A percentile compares a stretch with the other conserved stretches of the same genome.
These are phyloP conservation scores for Dryas octopetala DNA, from an alignment of 306 rosid genomes.

Conservation along the genomic window DNA sequence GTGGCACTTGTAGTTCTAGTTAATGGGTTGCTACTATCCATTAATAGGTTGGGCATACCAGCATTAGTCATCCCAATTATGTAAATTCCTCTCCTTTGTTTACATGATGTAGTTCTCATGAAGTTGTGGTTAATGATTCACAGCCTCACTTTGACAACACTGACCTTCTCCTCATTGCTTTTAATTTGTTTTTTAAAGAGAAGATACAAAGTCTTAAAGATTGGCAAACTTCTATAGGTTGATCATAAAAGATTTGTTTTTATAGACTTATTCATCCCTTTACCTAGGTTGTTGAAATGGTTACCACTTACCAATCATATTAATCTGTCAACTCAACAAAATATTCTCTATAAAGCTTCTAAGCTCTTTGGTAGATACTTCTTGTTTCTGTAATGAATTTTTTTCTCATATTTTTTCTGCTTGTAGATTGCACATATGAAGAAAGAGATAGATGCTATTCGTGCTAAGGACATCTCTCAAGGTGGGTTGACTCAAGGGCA, in stretches of 20 bases:
- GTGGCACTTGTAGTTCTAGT: background rate
- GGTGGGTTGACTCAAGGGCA: slow-evolving; percentile 99
- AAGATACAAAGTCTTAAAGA: background rate
- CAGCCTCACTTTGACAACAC: background rate
- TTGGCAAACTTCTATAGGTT: background rate
- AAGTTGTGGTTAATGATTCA: background rate
- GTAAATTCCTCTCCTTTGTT: background rate
- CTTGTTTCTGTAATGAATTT: background rate
- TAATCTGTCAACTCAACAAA: background rate
- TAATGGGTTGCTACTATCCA: background rate
- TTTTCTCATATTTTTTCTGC: slow-evolving; percentile 21
- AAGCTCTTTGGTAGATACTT: background rate
- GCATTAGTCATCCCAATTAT: background rate
- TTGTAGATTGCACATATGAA: slow-evolving; percentile 87
- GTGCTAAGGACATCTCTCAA: slow-evolving; percentile 91
- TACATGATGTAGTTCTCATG: background rate
- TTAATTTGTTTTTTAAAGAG: background rate
- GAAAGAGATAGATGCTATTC: slow-evolving; percentile 93
- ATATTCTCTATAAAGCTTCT: background rate
- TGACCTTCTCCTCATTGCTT: background rate
- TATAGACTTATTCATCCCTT: background rate
- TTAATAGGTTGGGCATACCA: background rate
- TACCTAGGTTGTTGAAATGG: background rate
- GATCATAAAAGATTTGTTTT: background rate
- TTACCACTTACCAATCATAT: background rate